Percentiles rank a stretch among this genome's conserved stretches.
Evolutionary conservation across 179 eudicot genomes (phyloP).

Genomic region (Gypsophila paniculata): DNA sequence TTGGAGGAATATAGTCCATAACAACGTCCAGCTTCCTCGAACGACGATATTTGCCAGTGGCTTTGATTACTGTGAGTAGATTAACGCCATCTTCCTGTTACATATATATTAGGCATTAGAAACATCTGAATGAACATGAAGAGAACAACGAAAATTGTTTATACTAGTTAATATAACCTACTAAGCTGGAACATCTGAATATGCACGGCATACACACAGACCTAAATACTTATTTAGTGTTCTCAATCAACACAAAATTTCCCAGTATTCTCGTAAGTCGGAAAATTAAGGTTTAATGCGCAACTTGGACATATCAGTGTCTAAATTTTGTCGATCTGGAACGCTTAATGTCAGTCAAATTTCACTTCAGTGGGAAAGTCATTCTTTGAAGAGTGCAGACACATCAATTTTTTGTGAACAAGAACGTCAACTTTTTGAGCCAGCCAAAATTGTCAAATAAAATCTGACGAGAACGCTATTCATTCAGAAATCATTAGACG

Average conservation of each 20-base stretch:
- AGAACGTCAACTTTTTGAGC: too few species aligned
- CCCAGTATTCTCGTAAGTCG: too few species aligned
- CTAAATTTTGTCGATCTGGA: not conserved
- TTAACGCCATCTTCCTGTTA: slow-evolving; percentile 73
- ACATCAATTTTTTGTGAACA: not conserved
- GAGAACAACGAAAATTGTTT: not conserved
- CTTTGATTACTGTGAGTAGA: slow-evolving; percentile 57
- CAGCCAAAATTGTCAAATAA: too few species aligned
- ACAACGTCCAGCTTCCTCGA: slow-evolving; percentile 44
- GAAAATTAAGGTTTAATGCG: not conserved
- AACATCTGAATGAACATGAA: not conserved
- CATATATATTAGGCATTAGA: slow-evolving; percentile 18
- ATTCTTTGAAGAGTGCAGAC: not conserved
- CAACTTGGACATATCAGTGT: not conserved
- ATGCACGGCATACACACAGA: too few species aligned
- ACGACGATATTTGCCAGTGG: slow-evolving; percentile 53
- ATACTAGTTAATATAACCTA: too few species aligned
- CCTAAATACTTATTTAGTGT: too few species aligned
- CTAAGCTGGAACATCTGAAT: too few species aligned
- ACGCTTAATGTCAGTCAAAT: not conserved
- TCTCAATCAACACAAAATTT: too few species aligned
- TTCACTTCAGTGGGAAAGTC: not conserved
- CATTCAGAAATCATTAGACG: too few species aligned
- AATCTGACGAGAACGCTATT: too few species aligned
- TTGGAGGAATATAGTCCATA: slow-evolving; percentile 57